phyloP scores from a whole-genome alignment of 2,329 filamentous ascomycete species.

The Penicillium sp. region DNA sequence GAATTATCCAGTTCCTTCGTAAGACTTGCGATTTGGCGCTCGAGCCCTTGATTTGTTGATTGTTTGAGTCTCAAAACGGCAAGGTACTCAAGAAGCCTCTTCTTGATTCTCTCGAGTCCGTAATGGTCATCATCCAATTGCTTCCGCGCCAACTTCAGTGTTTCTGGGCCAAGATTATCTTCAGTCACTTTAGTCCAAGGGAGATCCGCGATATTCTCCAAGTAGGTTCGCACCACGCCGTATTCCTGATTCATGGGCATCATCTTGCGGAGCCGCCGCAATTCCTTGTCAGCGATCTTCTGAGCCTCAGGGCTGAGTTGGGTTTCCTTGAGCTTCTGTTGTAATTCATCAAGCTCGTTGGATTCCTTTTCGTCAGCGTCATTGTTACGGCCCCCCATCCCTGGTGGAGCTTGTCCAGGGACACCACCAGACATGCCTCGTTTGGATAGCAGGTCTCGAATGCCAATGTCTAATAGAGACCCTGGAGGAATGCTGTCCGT shows the following conservation, averaged over 20 bases:
- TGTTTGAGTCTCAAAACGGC: conserved; percentile 97
- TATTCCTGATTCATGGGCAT: conserved; percentile 95
- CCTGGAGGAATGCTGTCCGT: conserved; percentile 67
- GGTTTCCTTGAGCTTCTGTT: conserved; percentile 82
- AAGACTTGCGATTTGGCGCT: conserved; percentile 70
- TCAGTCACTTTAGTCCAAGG: conserved; percentile 87
- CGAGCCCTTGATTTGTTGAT: conserved; percentile 80
- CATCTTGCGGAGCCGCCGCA: conserved; percentile 91
- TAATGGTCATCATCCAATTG: conserved; percentile 97
- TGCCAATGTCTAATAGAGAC: conserved; percentile 61
- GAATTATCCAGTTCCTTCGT: conserved; percentile 52
- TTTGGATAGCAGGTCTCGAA: conserved; percentile 49
- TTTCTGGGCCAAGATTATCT: conserved; percentile 82
- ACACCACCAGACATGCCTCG: conserved; percentile 50
- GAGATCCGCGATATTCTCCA: conserved; percentile 92
- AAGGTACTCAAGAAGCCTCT: conserved; percentile 90
- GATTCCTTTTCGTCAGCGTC: conserved; percentile 76
- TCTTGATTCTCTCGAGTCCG: conserved; percentile 95
- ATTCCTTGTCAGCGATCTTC: conserved; percentile 88
- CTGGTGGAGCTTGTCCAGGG: conserved; percentile 47
- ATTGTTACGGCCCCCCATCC: conserved; percentile 53
- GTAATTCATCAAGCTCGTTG: conserved; percentile 89
- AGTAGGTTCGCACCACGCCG: conserved; percentile 87
- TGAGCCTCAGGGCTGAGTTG: conserved; percentile 81
- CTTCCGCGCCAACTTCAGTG: conserved; percentile 77